These are phyloP conservation scores for Cyberlindnera subsufficiens DNA, from an alignment of 805 yeast genomes.

Conservation along the genomic window DNA sequence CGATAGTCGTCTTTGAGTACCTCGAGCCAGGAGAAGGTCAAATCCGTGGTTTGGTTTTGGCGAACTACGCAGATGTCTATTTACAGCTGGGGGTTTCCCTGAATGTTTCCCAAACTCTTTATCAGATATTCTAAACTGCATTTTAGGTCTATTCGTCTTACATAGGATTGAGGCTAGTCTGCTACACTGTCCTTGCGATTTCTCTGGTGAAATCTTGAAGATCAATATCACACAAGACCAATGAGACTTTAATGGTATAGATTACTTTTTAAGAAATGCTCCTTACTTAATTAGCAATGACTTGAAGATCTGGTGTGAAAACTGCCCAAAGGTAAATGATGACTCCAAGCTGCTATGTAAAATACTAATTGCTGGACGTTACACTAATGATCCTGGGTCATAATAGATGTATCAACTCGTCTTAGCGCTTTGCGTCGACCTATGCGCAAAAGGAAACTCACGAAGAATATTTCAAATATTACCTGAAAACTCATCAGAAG, in stretches of 20 bases:
- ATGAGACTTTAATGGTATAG: conserved; percentile 44
- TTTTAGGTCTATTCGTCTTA: conserved; percentile 9
- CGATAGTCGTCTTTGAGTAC: conserved; percentile 26
- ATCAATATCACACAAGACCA: conserved; percentile 39
- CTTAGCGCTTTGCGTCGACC: conserved; percentile 32
- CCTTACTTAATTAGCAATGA: conserved; percentile 43
- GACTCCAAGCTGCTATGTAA: conserved; percentile 34
- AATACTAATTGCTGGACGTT: conserved; percentile 38
- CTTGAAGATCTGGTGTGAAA: conserved; percentile 46
- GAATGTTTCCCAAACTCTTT: conserved; percentile 31
- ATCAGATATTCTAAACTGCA: conserved; percentile 29
- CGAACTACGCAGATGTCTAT: conserved; percentile 25
- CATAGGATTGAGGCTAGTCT: conserved; percentile 2
- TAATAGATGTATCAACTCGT: too few species aligned
- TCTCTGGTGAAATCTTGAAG: conserved; percentile 40
- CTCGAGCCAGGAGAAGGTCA: conserved; percentile 24
- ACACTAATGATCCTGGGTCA: too few species aligned
- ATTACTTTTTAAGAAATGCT: conserved; percentile 35
- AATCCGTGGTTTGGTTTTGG: conserved; percentile 33
- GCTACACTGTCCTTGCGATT: conserved; percentile 31
- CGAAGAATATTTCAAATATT: conserved; percentile 43
- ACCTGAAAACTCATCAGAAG: conserved; percentile 62
- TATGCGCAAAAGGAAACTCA: conserved; percentile 37
- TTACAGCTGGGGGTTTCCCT: conserved; percentile 14
- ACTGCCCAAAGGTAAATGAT: conserved; percentile 46